Conservation (phyloP, 1,284 basidiomycete species). For the Boletus subluridellus region DNA sequence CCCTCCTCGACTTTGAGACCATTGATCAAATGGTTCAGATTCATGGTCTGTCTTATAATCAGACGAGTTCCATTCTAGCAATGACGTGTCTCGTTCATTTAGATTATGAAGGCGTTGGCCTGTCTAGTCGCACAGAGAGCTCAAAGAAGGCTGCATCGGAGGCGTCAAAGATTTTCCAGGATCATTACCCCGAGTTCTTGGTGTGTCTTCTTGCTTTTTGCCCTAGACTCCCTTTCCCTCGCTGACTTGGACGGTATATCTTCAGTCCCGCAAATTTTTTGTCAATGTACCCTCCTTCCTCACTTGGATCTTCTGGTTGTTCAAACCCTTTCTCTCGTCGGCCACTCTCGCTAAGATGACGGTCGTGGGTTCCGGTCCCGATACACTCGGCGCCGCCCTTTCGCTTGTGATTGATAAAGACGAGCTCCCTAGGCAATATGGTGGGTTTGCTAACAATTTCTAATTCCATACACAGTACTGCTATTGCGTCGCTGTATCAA, state of each 20-base stretch:
- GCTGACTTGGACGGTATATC: not conserved
- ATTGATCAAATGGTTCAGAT: conserved; percentile 74
- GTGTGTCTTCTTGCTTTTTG: conserved; percentile 39
- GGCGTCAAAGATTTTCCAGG: conserved; percentile 66
- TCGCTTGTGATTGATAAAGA: conserved; percentile 49
- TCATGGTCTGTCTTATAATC: conserved; percentile 47
- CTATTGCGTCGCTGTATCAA: not conserved
- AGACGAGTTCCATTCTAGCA: not conserved
- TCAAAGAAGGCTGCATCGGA: conserved; percentile 72
- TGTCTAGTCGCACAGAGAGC: conserved; percentile 64
- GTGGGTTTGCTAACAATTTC: conserved; percentile 47
- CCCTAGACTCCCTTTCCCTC: no score
- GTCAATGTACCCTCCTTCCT: conserved; percentile 71
- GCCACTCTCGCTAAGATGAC: conserved; percentile 73
- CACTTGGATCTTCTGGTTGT: conserved; percentile 79
- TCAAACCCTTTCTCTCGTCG: conserved; percentile 67
- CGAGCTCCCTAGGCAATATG: conserved; percentile 65
- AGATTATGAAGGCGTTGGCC: conserved; percentile 73
- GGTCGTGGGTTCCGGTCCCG: conserved; percentile 63
- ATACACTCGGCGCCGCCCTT: conserved; percentile 57
- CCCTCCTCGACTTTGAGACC: conserved; percentile 64
- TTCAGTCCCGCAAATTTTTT: conserved; percentile 72
- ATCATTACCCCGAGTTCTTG: conserved; percentile 73
- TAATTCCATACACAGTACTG: conserved; percentile 1
- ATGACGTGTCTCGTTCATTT: not conserved